Evolutionary conservation across 163 green algal species (phyloP).

Genomic region (Prototheca wickerhamii): DNA sequence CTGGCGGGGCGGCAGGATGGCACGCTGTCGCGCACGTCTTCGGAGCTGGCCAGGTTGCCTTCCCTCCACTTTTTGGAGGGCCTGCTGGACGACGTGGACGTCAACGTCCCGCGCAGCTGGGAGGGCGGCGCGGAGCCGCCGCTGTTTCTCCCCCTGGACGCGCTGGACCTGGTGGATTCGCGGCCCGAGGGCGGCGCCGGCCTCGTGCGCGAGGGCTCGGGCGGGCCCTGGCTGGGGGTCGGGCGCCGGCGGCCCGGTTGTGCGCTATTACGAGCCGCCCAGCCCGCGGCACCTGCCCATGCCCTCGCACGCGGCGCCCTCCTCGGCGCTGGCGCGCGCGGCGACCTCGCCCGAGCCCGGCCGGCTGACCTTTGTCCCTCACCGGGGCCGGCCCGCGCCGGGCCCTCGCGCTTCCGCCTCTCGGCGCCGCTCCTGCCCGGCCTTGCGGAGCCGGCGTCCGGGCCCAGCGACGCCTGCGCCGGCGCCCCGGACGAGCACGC

Average conservation of each 20-base stretch:
- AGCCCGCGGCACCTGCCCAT: too few species aligned
- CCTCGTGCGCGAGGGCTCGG: too few species aligned
- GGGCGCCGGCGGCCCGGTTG: too few species aligned
- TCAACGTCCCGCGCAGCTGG: slow-evolving; percentile 6
- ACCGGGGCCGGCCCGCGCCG: too few species aligned
- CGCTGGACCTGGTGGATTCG: slow-evolving; percentile 18
- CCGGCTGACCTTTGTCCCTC: too few species aligned
- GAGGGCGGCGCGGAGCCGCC: slow-evolving; percentile 5
- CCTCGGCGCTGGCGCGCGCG: too few species aligned
- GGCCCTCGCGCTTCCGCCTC: too few species aligned
- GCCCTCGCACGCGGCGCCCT: not conserved
- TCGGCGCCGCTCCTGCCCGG: too few species aligned
- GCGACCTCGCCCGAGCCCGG: too few species aligned
- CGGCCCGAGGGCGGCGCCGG: too few species aligned
- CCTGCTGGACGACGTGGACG: slow-evolving; percentile 28
- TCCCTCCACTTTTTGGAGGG: slow-evolving; percentile 34
- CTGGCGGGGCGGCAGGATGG: slow-evolving; percentile 10
- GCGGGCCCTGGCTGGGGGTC: too few species aligned
- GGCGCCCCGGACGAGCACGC: slow-evolving; percentile 3
- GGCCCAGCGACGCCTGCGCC: not conserved
- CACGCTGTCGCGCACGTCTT: not conserved
- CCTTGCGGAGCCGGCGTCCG: too few species aligned
- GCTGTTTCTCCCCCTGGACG: slow-evolving; percentile 20
- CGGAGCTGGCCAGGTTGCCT: slow-evolving; percentile 21
- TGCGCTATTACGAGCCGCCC: not conserved